phyloP scores from a whole-genome alignment of 306 rosid genomes.

The Vigna unguiculata region DNA sequence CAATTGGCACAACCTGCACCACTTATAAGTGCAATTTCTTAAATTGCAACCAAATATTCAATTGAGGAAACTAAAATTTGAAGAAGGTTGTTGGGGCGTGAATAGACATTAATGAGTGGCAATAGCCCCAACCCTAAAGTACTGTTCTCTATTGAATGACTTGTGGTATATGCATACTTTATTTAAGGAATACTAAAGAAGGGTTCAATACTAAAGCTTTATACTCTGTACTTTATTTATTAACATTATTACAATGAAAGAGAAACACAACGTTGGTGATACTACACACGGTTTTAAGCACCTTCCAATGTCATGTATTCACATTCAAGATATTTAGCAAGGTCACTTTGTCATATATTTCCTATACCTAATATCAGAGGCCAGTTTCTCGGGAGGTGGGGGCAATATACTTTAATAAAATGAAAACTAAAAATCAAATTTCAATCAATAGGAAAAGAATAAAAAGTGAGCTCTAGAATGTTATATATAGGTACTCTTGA shows the following conservation, averaged over 20 bases:
- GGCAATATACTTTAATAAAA: slow-evolving; percentile 5
- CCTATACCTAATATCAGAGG: slow-evolving; percentile 1
- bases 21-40: slow-evolving; percentile 19
- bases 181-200: not conserved
- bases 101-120: not conserved
- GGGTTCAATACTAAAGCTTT: not conserved
- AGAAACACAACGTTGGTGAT: slow-evolving; percentile 1
- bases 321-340: slow-evolving; percentile 19
- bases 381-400: slow-evolving; percentile 5
- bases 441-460: slow-evolving; percentile 3
- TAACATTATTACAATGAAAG: slow-evolving; percentile 1
- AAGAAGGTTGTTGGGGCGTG: slow-evolving; percentile 14
- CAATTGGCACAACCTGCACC: slow-evolving; percentile 20
- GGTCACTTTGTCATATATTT: not conserved
- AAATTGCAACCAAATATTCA: not conserved
- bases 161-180: slow-evolving; percentile 8
- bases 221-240: slow-evolving; percentile 1
- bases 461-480: slow-evolving; percentile 15
- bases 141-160: not conserved
- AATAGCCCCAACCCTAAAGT: slow-evolving; percentile 16
- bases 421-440: not conserved
- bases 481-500: not conserved
- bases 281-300: not conserved
- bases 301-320: slow-evolving; percentile 10
- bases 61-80: slow-evolving; percentile 8